Conservation (phyloP, 2,329 filamentous ascomycete genomes). For the Metarhizium robertsii region DNA sequence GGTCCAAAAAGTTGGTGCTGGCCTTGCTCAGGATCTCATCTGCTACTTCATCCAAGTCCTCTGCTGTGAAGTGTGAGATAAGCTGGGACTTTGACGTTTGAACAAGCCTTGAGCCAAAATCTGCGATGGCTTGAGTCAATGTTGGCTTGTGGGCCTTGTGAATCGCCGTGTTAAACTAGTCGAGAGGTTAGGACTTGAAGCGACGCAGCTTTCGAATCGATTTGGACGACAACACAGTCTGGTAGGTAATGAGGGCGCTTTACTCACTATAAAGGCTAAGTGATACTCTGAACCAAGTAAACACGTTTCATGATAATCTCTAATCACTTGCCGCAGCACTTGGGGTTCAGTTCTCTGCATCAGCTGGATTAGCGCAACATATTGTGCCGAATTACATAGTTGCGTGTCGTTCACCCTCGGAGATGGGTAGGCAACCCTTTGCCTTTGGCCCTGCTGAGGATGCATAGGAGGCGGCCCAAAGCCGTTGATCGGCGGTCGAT, state of each 20-base stretch:
- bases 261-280: conserved; percentile 41
- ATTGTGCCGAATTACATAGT: not conserved
- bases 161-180: conserved; percentile 39
- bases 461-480: not conserved
- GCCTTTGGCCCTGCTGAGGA: not conserved
- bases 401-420: not conserved
- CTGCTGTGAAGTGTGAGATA: conserved; percentile 26
- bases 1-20: conserved; percentile 42
- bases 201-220: not conserved
- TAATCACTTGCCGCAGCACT: conserved; percentile 37
- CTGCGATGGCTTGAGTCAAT: conserved; percentile 28
- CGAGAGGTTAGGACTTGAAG: conserved; percentile 13
- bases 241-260: not conserved
- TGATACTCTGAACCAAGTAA: conserved; percentile 43
- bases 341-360: conserved; percentile 32
- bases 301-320: conserved; percentile 42
- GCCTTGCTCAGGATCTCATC: conserved; percentile 34
- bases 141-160: conserved; percentile 31
- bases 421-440: not conserved
- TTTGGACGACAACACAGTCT: not conserved
- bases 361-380: conserved; percentile 12
- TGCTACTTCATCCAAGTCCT: conserved; percentile 36
- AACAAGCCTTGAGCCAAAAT: conserved; percentile 37
- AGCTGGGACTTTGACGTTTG: conserved; percentile 30
- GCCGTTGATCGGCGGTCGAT: not conserved